Conservation (phyloP, 495 filamentous ascomycete genomes). For the Letharia columbiana region DNA sequence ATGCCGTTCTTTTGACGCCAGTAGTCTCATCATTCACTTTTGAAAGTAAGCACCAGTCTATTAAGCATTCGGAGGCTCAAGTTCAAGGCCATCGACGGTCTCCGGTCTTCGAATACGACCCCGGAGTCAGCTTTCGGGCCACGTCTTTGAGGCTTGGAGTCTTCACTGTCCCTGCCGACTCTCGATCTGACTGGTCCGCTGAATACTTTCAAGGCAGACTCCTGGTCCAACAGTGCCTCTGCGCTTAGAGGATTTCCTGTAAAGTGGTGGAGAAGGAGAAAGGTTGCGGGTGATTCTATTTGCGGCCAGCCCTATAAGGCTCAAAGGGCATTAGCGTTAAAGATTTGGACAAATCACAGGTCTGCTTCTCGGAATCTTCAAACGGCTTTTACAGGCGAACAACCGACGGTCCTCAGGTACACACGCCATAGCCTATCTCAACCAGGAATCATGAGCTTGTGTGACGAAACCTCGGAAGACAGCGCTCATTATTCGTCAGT, state of each 20-base stretch:
- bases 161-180: background rate
- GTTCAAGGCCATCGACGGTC: background rate
- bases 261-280: background rate
- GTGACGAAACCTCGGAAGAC: background rate
- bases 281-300: background rate
- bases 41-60: background rate
- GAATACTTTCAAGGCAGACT: background rate
- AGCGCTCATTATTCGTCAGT: background rate
- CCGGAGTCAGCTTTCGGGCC: background rate
- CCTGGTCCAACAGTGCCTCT: background rate
- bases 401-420: constrained; percentile 3
- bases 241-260: background rate
- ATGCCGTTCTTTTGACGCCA: background rate
- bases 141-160: background rate
- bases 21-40: background rate
- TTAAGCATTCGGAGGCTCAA: too few species aligned
- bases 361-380: background rate
- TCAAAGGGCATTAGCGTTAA: background rate
- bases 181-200: background rate
- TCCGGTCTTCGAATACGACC: background rate
- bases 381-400: background rate
- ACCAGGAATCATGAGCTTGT: too few species aligned
- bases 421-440: background rate
- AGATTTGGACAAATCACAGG: too few species aligned
- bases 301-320: background rate